Conservation (phyloP, 805 yeast species). For the Maudiozyma serrabonitensis region DNA sequence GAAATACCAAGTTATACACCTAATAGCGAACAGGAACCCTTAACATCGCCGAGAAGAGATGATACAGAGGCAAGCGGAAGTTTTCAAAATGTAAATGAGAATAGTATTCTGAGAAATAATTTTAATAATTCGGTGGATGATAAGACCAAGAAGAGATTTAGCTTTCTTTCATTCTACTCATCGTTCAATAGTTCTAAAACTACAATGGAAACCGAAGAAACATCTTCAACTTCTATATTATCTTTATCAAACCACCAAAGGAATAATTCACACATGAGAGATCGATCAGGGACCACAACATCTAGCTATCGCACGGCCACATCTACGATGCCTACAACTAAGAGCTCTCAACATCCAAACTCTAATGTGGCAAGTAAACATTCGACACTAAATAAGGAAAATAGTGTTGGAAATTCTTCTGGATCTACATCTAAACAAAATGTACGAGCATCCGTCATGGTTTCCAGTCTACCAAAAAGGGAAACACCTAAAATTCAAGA, state of each 20-base stretch:
- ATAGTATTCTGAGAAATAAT: neutral
- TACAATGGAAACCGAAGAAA: neutral
- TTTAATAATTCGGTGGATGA: conserved; percentile 1
- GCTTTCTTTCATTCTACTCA: conserved; percentile 11
- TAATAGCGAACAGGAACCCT: neutral
- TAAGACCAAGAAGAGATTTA: conserved; percentile 7
- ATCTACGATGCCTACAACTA: conserved; percentile 1
- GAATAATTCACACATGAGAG: neutral
- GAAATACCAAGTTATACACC: neutral
- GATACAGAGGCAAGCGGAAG: neutral
- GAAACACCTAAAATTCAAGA: neutral
- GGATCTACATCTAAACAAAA: conserved; percentile 1
- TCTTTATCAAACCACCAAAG: neutral
- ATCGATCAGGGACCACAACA: neutral
- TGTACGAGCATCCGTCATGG: conserved; percentile 9
- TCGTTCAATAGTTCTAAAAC: conserved; percentile 1
- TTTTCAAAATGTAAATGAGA: neutral
- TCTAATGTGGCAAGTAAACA: neutral
- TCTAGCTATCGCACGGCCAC: conserved; percentile 1
- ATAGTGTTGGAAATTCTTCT: too few relatives aligned
- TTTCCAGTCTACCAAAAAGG: conserved; percentile 3
- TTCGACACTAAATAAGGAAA: neutral
- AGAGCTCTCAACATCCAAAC: neutral
- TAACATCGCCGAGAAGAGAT: neutral
- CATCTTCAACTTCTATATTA: neutral